Evolutionary conservation across 257 asterid genomes (phyloP), one percentile per base, ranked within the genome.

Genomic region (Solanum chiquidenum): DNA sequence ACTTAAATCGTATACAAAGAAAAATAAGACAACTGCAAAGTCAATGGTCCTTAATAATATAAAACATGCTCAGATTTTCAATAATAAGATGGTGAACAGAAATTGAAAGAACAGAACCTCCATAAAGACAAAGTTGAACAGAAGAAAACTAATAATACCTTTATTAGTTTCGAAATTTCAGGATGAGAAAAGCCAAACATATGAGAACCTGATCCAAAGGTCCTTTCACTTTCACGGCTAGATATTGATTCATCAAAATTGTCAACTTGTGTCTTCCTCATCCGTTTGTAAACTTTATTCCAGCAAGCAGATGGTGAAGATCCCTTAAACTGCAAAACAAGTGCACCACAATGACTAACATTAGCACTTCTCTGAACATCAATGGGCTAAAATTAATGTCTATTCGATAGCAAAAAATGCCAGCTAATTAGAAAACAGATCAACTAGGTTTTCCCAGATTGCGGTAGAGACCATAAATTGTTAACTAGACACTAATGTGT

Each of bases 141-240:
- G 90, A 76, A 86, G 86, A 87, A 83, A 71, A 75, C 71, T 49
- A 69, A 38, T 52, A 40, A 80, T 93, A 95, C 99, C 98, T 95
- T 90, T 84, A 96, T 92, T 89, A 96, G 98, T 92, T 92, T 91
- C 66, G 92, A 90, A 88, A 96, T 92, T 91, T 95, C 94, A 23
- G 97, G 98, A 88, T 94, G 94, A 72, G 98, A 90, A 88, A 96
- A 92, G 55, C 98, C 98, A 92, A 95, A 96, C 98, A 93, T 94
- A 86, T 83, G 92, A 86, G 96, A 90, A 90, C 99, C 98, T 88
- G 99, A 90, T 72, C 90, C 92, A 84, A 92, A 95, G 90, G 44
- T 76, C 92, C 92, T 91, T 88, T 93, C 94, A 31, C 91, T 82
- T 86, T 84, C 88, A 84, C 35, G 88, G 31, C 71, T 85, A 64